Conservation (phyloP, 2,329 filamentous ascomycete species). For the Neopestalotiopsis sp. region DNA sequence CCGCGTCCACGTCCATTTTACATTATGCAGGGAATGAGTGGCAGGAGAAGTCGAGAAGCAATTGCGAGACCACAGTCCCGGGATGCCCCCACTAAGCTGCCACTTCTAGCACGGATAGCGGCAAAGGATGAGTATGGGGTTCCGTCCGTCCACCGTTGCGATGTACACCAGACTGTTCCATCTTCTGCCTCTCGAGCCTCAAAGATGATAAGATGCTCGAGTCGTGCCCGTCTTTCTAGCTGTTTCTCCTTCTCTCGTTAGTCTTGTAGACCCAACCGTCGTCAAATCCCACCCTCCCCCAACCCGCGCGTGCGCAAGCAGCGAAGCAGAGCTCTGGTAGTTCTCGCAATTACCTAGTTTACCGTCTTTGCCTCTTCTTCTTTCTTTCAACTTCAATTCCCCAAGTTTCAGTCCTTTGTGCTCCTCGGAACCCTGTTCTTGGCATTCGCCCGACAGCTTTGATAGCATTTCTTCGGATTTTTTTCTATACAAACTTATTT, state of each 20-base stretch:
- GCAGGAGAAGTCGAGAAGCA: conserved; percentile 11
- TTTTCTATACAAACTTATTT: background rate
- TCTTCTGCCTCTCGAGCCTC: conserved; percentile 7
- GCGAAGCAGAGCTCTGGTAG: conserved; percentile 55
- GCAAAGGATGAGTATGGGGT: conserved; percentile 17
- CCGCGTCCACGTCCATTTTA: background rate
- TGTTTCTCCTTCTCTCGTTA: conserved; percentile 28
- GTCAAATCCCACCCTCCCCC: conserved; percentile 24
- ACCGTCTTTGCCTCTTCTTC: conserved; percentile 30
- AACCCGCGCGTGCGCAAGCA: conserved; percentile 30
- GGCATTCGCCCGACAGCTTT: conserved; percentile 23
- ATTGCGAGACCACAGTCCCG: conserved; percentile 13
- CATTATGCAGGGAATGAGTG: background rate
- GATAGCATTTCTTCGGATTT: conserved; percentile 20
- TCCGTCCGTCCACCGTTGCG: conserved; percentile 2
- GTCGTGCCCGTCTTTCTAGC: conserved; percentile 22
- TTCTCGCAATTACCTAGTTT: conserved; percentile 40
- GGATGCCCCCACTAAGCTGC: conserved; percentile 16
- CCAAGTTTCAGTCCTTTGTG: conserved; percentile 26
- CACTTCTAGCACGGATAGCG: conserved; percentile 20
- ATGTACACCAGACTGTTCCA: background rate
- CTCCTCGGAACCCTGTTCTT: conserved; percentile 25
- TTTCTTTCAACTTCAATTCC: conserved; percentile 27
- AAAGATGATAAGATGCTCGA: conserved; percentile 21
- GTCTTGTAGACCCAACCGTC: conserved; percentile 36